These are phyloP conservation scores for Teunomyces panamensis DNA, from an alignment of 805 yeast species.

Conservation along the genomic window DNA sequence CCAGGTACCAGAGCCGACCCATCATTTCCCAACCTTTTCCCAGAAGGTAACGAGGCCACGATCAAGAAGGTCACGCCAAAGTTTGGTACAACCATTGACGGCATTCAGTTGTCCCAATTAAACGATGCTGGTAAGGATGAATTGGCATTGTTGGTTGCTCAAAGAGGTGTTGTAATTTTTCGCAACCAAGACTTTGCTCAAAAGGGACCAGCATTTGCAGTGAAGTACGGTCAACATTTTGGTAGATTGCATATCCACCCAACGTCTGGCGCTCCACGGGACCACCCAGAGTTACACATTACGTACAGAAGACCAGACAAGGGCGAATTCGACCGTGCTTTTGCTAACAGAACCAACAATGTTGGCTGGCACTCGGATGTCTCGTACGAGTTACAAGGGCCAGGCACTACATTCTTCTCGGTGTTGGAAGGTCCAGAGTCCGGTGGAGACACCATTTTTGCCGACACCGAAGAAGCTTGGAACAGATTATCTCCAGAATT, in stretches of 20 bases:
- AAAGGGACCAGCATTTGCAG: constrained; percentile 47
- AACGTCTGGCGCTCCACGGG: constrained; percentile 65
- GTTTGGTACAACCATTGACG: constrained; percentile 62
- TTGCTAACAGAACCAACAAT: constrained; percentile 25
- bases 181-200: constrained; percentile 62
- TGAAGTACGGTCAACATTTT: constrained; percentile 58
- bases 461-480: constrained; percentile 37
- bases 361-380: constrained; percentile 39
- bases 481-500: constrained; percentile 34
- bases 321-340: constrained; percentile 26
- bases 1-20: constrained; percentile 70
- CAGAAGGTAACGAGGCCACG: constrained; percentile 23
- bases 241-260: constrained; percentile 75
- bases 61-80: constrained; percentile 58
- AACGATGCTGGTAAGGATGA: constrained; percentile 60
- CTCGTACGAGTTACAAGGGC: constrained; percentile 35
- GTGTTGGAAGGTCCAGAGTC: constrained; percentile 36
- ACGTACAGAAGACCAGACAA: constrained; percentile 31
- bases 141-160: constrained; percentile 64
- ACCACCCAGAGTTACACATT: constrained; percentile 33
- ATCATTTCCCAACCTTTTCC: constrained; percentile 49
- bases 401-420: constrained; percentile 32
- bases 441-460: constrained; percentile 40
- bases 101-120: constrained; percentile 57
- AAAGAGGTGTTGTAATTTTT: constrained; percentile 66